Evolutionary conservation across 306 rosid species (phyloP).

Genomic region (Abrus pulchellus): DNA sequence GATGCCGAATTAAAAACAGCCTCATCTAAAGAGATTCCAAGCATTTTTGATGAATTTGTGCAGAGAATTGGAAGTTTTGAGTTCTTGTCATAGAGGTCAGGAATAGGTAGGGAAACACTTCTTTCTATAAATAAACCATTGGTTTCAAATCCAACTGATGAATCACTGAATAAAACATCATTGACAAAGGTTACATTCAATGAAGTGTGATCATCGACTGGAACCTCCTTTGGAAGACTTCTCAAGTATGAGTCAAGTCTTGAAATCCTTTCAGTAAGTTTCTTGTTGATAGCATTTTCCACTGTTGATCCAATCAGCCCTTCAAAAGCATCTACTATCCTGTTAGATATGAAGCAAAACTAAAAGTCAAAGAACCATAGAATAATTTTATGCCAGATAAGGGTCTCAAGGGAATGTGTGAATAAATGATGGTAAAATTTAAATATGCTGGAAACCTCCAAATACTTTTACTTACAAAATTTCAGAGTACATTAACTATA

Average conservation of each 20-base stretch:
- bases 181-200: slow-evolving; percentile 78
- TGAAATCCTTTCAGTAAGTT: slow-evolving; percentile 73
- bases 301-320: slow-evolving; percentile 77
- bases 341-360: slow-evolving; percentile 54
- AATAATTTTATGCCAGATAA: slow-evolving; percentile 32
- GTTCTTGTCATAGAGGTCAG: slow-evolving; percentile 49
- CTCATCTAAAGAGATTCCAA: slow-evolving; percentile 83
- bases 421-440: slow-evolving; percentile 3
- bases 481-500: neutral
- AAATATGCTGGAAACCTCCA: neutral
- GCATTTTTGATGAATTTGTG: slow-evolving; percentile 78
- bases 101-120: slow-evolving; percentile 40
- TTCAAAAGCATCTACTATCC: slow-evolving; percentile 88
- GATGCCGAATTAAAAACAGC: slow-evolving; percentile 87
- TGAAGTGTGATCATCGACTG: slow-evolving; percentile 71
- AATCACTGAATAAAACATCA: slow-evolving; percentile 66
- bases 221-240: slow-evolving; percentile 81
- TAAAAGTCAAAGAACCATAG: slow-evolving; percentile 33
- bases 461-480: neutral
- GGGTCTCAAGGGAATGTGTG: slow-evolving; percentile 18
- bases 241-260: slow-evolving; percentile 75
- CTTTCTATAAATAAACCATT: slow-evolving; percentile 75
- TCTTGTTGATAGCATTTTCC: slow-evolving; percentile 72
- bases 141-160: slow-evolving; percentile 80
- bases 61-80: slow-evolving; percentile 59